Percentiles rank a stretch among this genome's conserved stretches.
Evolutionary conservation across 2,329 filamentous ascomycete genomes (phyloP).

Genomic region (Thelonectria olida): DNA sequence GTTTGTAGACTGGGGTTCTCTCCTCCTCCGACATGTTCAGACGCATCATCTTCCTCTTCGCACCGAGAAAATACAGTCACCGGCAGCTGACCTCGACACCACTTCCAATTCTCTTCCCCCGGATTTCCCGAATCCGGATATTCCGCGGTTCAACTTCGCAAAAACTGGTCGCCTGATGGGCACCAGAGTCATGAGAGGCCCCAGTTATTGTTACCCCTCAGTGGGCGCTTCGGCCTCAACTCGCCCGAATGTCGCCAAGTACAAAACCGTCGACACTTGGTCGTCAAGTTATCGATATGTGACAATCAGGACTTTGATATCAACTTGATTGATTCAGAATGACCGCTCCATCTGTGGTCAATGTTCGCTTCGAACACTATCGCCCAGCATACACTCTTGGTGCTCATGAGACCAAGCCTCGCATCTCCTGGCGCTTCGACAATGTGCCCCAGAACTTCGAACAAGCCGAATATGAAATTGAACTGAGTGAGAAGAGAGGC

Average conservation of each 20-base stretch:
- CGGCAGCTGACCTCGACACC: too few species aligned
- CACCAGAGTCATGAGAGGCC: slow-evolving; percentile 8
- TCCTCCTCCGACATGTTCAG: too few species aligned
- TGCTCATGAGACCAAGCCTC: slow-evolving; percentile 16
- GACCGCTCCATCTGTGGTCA: slow-evolving; percentile 9
- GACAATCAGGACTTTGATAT: neutral
- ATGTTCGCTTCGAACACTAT: slow-evolving; percentile 25
- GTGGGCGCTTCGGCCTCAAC: slow-evolving; percentile 5
- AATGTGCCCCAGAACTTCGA: slow-evolving; percentile 17
- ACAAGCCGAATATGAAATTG: slow-evolving; percentile 26
- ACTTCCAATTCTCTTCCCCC: neutral
- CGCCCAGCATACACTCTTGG: slow-evolving; percentile 18
- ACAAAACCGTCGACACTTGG: neutral
- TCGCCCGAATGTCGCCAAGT: slow-evolving; percentile 7
- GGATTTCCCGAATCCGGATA: neutral
- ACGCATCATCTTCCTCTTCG: too few species aligned
- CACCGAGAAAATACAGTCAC: neutral
- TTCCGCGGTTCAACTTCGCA: slow-evolving; percentile 14
- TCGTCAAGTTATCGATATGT: neutral
- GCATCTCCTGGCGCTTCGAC: slow-evolving; percentile 27
- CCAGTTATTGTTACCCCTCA: slow-evolving; percentile 11
- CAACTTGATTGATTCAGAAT: neutral
- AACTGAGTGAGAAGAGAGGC: slow-evolving; percentile 9
- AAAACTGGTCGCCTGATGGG: slow-evolving; percentile 6
- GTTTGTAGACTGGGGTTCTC: too few species aligned